Base-by-base conservation (phyloP, 2,329 filamentous ascomycete genomes). In the Zasmidium citrigriseum region DNA sequence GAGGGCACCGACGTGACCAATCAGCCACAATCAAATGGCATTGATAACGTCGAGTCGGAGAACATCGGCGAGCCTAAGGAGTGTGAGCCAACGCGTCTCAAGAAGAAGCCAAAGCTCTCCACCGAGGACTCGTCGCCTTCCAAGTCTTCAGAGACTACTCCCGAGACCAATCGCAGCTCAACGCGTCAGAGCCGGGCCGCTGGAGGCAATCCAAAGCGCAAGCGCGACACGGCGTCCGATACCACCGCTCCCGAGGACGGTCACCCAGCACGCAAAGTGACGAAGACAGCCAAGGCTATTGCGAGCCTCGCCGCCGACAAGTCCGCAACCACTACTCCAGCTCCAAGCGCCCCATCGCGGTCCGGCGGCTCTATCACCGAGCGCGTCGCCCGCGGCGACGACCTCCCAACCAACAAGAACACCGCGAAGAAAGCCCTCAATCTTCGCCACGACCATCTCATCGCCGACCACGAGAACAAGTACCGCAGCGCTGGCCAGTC, bases 341-440 rank as follows among this genome's bases (percentile, higher is more conserved):
- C 54, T 22, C 29, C 50, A 16, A 41, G 29, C 10, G 16, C 29
- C 21, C 18, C 44, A n/a, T 14, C 55, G 10, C 51, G 53, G 9
- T 27, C 51, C 11, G 23, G 51, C 12, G 54, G 45, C 27, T 34
- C 45, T 12, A 16, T 21, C 49, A 29, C 48, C 55, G 25, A 47
- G 4, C 48, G 41, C 24, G 55, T 69, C 57, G 62, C 67, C 47
- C 38, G 54, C 20, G 69, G 69, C 60, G 54, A 46, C 0, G 47
- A 46, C 14, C 56, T 68, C 4, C 66, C 68, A 3, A 61, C 41
- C 18, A 60, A 50, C 54, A 54, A 54, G 20, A 52, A 48, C 23
- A 60, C 69, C 58, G 69, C 69, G 16, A 22, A 3, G 9, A 53
- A 56, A 11, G 64, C 63, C n/a, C 50, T 62, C n/a, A 34, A 16